Base-by-base conservation (phyloP, 345 rosid genomes). In the Adansonia digitata region DNA sequence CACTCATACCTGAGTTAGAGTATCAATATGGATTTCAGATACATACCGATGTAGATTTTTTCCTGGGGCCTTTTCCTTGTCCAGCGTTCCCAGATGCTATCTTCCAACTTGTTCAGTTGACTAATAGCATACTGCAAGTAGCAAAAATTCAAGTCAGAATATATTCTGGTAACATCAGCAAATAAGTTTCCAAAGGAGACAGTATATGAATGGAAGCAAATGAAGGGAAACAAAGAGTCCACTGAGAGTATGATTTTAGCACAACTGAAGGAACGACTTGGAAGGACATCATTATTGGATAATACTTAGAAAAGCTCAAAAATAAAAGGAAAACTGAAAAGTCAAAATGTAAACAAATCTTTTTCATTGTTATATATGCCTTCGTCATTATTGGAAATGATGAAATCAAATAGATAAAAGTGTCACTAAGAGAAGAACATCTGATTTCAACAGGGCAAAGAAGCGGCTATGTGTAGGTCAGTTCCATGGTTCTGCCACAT, bases 21-120 rank as follows among this genome's bases (percentile, higher is more conserved):
- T 12, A 42, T n/a, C 71, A 59, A 22, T 2, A 24, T 39, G 48
- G 35, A 66, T 81, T 68, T 71, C 5, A 74, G 77, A 85, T 77
- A 81, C 94, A 53, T 88, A 94, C 98, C 77, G 77, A 84, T 84
- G 77, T 78, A 77, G 79, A 83, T 77, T 71, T 85, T 88, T 74
- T 91, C 93, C 46, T 72, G 85, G 65, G 93, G 93, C 82, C 80
- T 88, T 77, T 84, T 89, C 77, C 74, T 86, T 53, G 82, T 79
- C 98, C 98, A 92, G 82, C 90, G 87, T 71, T 88, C 88, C 92
- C 87, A 88, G 71, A 94, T 90, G 92, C 92, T 90, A 75, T 94
- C 98, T 85, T 92, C 98, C 85, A 94, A 76, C 85, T 88, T 94
- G 80, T 84, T 91, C 73, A 92, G 89, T 80, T 94, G 98, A 86